Evolutionary conservation across 768 basidiomycete species (phyloP), one percentile per base, ranked within the genome.

Genomic region (Krasilnikovozyma curviuscula): DNA sequence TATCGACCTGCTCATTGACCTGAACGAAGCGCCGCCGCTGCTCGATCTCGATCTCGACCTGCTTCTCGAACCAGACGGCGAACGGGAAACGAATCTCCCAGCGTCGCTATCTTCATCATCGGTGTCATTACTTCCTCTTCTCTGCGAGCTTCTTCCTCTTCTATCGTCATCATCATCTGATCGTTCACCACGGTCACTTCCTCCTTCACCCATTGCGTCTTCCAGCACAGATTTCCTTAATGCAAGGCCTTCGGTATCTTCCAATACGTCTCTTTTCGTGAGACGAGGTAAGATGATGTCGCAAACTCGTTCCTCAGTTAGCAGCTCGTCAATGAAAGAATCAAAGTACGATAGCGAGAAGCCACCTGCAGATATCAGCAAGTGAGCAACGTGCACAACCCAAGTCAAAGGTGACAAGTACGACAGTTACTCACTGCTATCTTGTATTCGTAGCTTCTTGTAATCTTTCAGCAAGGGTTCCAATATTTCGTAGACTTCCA

Each of bases 401-500:
- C 16, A 18, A 7, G 16, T 25, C 27, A 33, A 52, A 13, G 25
- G 16, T 19, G 14, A 13, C 21, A 33, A 23, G 12, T 14, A 29
- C 16, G 48, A 30, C 7, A n/a, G 50, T 34, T 16, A 63, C 78
- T 52, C 60, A 89, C 91, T 68, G 73, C 78, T 81, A 55, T 77
- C 73, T 41, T 83, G 72, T 53, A 76, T 68, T 12, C 91, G 77
- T 39, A 98, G 65, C 65, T 95, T 98, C 52, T 85, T 67, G 60
- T 78, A 97, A 61, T 98, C 93, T 62, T 84, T 89, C 55, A 97
- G 73, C 13, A 97, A 65, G 2, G 93, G 93, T 64, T 98, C 93
- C 6, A 98, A 71, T 19, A 84, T 68, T 59, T 93, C 88, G 59
- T 85, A 95, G 3, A 91, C 82, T 52, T 97, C 91, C 39, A 76